phyloP scores from a whole-genome alignment of 2,329 filamentous ascomycete species.

The Ophiostoma piceae region DNA sequence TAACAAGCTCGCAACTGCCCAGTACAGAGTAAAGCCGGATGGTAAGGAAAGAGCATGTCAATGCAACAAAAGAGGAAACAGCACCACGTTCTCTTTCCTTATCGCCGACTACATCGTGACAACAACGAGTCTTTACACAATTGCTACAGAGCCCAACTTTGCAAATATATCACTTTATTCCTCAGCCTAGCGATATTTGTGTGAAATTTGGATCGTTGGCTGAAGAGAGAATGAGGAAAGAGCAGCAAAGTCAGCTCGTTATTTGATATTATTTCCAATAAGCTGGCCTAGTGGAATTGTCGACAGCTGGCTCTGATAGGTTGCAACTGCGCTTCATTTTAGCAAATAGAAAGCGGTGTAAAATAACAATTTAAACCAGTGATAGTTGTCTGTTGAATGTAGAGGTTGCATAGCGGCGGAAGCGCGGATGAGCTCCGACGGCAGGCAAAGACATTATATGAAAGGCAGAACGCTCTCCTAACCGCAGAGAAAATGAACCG shows the following conservation, averaged over 20 bases:
- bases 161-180: neutral
- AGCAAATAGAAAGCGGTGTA: neutral
- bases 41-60: too few relatives aligned
- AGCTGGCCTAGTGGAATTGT: neutral
- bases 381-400: neutral
- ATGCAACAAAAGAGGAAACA: too few relatives aligned
- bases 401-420: neutral
- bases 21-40: too few relatives aligned
- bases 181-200: neutral
- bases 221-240: neutral
- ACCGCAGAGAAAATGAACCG: too few relatives aligned
- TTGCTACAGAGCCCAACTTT: too few relatives aligned
- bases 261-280: too few relatives aligned
- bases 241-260: neutral
- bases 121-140: too few relatives aligned
- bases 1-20: too few relatives aligned
- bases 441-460: neutral
- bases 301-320: neutral
- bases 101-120: too few relatives aligned
- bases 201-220: neutral
- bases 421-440: neutral
- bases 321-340: neutral
- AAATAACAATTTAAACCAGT: neutral
- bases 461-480: neutral
- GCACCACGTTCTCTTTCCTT: too few relatives aligned